Evolutionary conservation across 257 asterid species (phyloP).

Genomic region (Scutellaria minor): DNA sequence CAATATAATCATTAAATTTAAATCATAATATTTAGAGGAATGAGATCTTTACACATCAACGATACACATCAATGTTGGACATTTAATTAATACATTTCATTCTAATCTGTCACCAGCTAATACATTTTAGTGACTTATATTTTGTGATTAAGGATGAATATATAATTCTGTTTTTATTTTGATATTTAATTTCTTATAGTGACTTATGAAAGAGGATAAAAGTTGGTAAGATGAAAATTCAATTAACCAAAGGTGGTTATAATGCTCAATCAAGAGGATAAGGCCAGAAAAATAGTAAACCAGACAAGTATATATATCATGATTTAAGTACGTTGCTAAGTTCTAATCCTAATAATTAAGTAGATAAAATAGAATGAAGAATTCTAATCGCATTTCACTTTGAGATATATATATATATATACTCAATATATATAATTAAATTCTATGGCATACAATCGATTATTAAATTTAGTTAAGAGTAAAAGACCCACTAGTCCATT

Average conservation of each 20-base stretch:
- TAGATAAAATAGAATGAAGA: slow-evolving; percentile 23
- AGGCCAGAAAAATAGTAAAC: neutral
- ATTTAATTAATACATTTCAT: no score
- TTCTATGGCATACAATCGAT: slow-evolving; percentile 4
- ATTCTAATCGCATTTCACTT: slow-evolving; percentile 24
- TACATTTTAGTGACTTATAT: no score
- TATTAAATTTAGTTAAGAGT: neutral
- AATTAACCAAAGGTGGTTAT: neutral
- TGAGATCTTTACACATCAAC: no score
- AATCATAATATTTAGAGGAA: no score
- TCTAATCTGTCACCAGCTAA: no score
- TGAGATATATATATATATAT: neutral
- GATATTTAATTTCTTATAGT: neutral
- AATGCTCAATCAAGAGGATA: neutral
- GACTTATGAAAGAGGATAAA: neutral
- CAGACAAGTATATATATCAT: neutral
- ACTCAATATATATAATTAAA: neutral
- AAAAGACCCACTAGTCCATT: slow-evolving; percentile 25
- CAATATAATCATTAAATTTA: no score
- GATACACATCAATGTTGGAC: no score
- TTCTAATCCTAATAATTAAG: slow-evolving; percentile 21
- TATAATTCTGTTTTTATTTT: neutral
- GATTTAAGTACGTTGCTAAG: neutral
- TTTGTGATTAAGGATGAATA: no score
- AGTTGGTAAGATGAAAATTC: neutral